Conservation (phyloP, 805 yeast species). For the Debaryomyces maramus region DNA sequence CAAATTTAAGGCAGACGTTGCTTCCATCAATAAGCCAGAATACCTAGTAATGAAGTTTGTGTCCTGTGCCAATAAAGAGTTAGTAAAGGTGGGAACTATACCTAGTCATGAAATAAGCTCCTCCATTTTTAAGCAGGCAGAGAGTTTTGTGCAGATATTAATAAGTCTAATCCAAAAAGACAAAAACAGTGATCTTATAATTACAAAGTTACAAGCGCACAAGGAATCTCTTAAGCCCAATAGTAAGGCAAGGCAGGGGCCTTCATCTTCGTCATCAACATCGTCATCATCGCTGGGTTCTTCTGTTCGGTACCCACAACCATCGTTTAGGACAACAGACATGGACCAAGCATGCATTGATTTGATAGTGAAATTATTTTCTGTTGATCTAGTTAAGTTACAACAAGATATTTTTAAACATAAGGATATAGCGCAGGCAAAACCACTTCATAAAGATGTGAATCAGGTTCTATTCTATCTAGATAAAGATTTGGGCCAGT, state of each 20-base stretch:
- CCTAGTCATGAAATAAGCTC: slow-evolving; percentile 30
- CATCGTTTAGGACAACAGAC: slow-evolving; percentile 55
- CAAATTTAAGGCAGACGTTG: slow-evolving; percentile 32
- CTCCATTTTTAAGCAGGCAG: slow-evolving; percentile 37
- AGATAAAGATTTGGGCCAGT: slow-evolving; percentile 45
- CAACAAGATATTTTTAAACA: slow-evolving; percentile 54
- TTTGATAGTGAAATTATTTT: slow-evolving; percentile 51
- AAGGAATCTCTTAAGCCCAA: slow-evolving; percentile 36
- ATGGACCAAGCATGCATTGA: slow-evolving; percentile 47
- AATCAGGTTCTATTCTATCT: slow-evolving; percentile 32
- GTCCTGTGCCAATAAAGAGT: slow-evolving; percentile 52
- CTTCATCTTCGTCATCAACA: slow-evolving; percentile 5
- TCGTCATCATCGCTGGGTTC: slow-evolving; percentile 3
- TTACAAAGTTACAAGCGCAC: slow-evolving; percentile 45
- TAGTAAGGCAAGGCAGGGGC: slow-evolving; percentile 5
- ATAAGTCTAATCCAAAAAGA: slow-evolving; percentile 39
- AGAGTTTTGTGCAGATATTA: slow-evolving; percentile 35
- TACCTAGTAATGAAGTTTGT: slow-evolving; percentile 55
- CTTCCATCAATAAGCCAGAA: slow-evolving; percentile 35
- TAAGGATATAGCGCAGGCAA: slow-evolving; percentile 42
- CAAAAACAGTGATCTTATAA: slow-evolving; percentile 36
- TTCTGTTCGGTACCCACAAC: slow-evolving; percentile 32
- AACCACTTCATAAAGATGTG: slow-evolving; percentile 38
- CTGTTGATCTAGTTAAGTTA: slow-evolving; percentile 45
- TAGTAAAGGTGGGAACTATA: slow-evolving; percentile 40